Percentiles rank a stretch among this genome's conserved stretches.
These are phyloP conservation scores for Marasmius oreades DNA, from an alignment of 1,284 basidiomycete genomes.

Conservation along the genomic window DNA sequence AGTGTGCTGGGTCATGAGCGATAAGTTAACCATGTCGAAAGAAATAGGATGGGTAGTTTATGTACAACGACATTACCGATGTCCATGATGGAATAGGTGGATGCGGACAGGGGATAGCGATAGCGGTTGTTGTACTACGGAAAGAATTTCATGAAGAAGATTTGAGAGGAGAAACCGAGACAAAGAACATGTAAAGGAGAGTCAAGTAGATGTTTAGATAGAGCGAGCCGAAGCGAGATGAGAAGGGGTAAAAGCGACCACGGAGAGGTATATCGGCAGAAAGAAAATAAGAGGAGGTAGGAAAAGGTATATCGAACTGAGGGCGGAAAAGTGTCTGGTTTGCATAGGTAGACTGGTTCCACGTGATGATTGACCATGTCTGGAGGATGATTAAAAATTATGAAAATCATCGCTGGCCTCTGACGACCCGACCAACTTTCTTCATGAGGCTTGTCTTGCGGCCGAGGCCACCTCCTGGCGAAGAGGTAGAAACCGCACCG, in stretches of 20 bases:
- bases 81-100: background rate
- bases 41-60: background rate
- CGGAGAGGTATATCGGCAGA: background rate
- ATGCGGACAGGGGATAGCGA: background rate
- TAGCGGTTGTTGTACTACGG: background rate
- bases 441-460: constrained; percentile 76
- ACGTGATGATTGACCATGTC: background rate
- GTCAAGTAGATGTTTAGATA: background rate
- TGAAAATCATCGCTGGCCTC: constrained; percentile 34
- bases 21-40: no score
- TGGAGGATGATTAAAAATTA: background rate
- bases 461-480: constrained; percentile 45
- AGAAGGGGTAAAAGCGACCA: background rate
- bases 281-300: background rate
- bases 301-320: no score
- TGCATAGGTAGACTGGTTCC: background rate
- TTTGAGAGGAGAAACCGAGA: background rate
- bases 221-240: background rate
- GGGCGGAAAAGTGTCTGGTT: background rate
- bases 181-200: background rate
- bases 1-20: no score
- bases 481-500: constrained; percentile 16
- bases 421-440: constrained; percentile 71
- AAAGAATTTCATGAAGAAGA: background rate
- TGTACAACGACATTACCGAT: no score